phyloP scores from a whole-genome alignment of 768 basidiomycete genomes.

The Termitomyces titanicus region DNA sequence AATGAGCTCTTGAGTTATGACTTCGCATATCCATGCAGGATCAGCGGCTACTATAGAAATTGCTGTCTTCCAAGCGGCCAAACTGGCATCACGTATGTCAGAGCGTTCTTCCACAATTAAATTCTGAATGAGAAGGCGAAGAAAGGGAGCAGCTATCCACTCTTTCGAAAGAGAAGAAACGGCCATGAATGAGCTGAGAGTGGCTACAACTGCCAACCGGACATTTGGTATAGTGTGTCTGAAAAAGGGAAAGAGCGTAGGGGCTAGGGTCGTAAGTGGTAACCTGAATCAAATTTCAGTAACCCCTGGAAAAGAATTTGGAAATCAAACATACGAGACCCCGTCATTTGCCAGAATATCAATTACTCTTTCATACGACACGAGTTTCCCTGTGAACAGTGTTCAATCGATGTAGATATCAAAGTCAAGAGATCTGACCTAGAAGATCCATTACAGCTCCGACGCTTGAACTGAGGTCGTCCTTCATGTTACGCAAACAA shows the following conservation, averaged over 20 bases:
- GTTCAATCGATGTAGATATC: background rate
- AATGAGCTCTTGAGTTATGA: conserved; percentile 55
- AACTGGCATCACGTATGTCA: conserved; percentile 76
- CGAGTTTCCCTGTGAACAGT: conserved; percentile 63
- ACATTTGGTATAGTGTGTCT: conserved; percentile 95
- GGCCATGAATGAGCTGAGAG: conserved; percentile 81
- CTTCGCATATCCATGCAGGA: conserved; percentile 45
- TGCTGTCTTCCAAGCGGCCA: conserved; percentile 71
- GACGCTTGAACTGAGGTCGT: conserved; percentile 94
- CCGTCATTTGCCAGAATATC: conserved; percentile 63
- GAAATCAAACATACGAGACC: conserved; percentile 53
- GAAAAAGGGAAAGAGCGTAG: conserved; percentile 92
- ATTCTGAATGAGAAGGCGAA: conserved; percentile 90
- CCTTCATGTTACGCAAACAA: conserved; percentile 89
- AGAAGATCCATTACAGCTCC: conserved; percentile 97
- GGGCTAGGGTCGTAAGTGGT: conserved; percentile 78
- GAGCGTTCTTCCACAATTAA: conserved; percentile 85
- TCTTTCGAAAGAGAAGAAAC: conserved; percentile 69
- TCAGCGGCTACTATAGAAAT: conserved; percentile 48
- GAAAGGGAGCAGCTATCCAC: conserved; percentile 77
- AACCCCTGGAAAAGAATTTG: background rate
- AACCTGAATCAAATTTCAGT: conserved; percentile 40
- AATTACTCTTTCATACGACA: conserved; percentile 76
- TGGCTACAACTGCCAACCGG: conserved; percentile 88
- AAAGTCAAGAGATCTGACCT: conserved; percentile 43